Evolutionary conservation across 129 eudicot species (phyloP), one percentile per base, ranked within the genome.

Genomic region (Artemisia tridentata): DNA sequence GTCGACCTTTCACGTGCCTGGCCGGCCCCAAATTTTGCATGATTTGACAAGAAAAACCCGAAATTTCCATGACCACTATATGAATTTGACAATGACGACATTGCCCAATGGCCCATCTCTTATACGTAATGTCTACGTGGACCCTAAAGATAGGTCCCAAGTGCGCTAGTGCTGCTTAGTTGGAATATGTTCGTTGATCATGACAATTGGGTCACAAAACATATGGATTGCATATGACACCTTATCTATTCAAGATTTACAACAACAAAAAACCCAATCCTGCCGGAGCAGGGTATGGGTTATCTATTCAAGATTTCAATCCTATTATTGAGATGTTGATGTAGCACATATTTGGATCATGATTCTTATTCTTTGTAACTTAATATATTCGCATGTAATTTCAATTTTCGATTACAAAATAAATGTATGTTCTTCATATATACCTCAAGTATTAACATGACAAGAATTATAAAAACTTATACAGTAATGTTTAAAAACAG

Each of bases 1-100:
- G 7, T n/a, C 15, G 21, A 13, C 27, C 45, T 31, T 31, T 61
- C 68, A 63, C 43, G 71, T 47, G 55, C 57, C 2, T 66, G 3
- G 31, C 56, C 71, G 3, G 29, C 57, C 71, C 71, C 54, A 46
- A 46, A 15, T 15, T 49, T 34, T 19, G 23, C 38, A 51, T 63
- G 4, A 73, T 63, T 51, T 63, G 69, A 49, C 62, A 53, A 50
- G 31, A 73, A 34, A 34, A 34, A 5, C 43, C 43, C 43, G 7
- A 34, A 34, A 6, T 34, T 5, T 34, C 43, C 43, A 34, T 5
- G 43, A 7, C 7, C 43, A 34, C 43, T 54, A 21, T 58, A 51
- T 54, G 62, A 25, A 21, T 50, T 46, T 75, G 79, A 75, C 67
- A 75, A 57, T 27, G 79, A 75, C 74, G 34, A 3, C 46, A 68